Conservation (phyloP, 768 basidiomycete species). For the Mycena albidolilacea region DNA sequence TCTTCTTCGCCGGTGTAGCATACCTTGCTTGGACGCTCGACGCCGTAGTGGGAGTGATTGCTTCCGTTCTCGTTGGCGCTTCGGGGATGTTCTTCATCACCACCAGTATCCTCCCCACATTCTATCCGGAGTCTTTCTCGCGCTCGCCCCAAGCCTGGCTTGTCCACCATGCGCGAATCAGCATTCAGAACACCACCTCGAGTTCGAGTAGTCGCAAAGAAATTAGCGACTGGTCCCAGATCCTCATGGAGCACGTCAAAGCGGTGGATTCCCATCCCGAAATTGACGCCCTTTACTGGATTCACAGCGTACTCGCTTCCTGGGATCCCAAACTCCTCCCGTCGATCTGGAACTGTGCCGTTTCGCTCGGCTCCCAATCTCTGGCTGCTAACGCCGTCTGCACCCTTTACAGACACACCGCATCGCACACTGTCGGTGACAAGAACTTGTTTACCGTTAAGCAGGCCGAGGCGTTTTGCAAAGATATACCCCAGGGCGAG, state of each 20-base stretch:
- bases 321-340: slow-evolving; percentile 26
- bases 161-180: slow-evolving; percentile 31
- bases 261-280: slow-evolving; percentile 27
- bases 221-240: slow-evolving; percentile 33
- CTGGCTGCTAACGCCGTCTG: slow-evolving; percentile 29
- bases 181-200: slow-evolving; percentile 14
- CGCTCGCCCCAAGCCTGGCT: slow-evolving; percentile 37
- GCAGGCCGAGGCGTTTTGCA: slow-evolving; percentile 24
- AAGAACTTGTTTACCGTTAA: slow-evolving; percentile 29
- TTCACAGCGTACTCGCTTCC: slow-evolving; percentile 27
- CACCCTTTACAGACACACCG: slow-evolving; percentile 28
- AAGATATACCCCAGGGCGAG: slow-evolving; percentile 21
- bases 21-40: slow-evolving; percentile 31
- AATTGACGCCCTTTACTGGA: slow-evolving; percentile 31
- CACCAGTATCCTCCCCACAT: slow-evolving; percentile 35
- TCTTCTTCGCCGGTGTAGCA: slow-evolving; percentile 36
- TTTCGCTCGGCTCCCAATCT: slow-evolving; percentile 25
- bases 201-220: slow-evolving; percentile 23
- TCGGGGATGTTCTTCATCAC: slow-evolving; percentile 29
- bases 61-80: slow-evolving; percentile 21
- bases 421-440: slow-evolving; percentile 28
- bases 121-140: slow-evolving; percentile 32
- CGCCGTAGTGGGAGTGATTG: slow-evolving; percentile 26
- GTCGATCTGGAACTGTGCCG: slow-evolving; percentile 31
- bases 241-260: slow-evolving; percentile 29